Conservation (phyloP, 352 stramenopile genomes). For the Globisporangium mamillatum region DNA sequence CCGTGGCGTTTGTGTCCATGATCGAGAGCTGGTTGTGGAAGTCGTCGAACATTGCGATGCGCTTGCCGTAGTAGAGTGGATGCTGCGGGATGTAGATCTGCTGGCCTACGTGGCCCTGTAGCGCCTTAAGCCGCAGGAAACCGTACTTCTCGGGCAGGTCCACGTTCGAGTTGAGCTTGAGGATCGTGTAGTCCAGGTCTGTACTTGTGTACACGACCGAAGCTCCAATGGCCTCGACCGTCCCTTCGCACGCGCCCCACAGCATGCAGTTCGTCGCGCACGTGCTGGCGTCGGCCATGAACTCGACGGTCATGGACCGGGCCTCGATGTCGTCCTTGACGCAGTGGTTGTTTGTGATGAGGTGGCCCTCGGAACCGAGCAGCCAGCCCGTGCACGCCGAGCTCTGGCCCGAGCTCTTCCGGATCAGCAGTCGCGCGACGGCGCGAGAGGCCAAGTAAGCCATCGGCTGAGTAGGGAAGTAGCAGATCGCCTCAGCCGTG, state of each 20-base stretch:
- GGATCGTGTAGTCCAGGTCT: constrained; percentile 57
- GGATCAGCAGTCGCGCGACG: constrained; percentile 52
- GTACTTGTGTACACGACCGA: constrained; percentile 44
- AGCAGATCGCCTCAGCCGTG: constrained; percentile 56
- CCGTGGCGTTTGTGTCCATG: constrained; percentile 27
- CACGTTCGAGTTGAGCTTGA: constrained; percentile 40
- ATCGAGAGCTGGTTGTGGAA: constrained; percentile 32
- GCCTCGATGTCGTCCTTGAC: constrained; percentile 43
- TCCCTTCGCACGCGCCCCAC: constrained; percentile 42
- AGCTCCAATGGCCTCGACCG: constrained; percentile 39
- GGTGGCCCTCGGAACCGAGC: constrained; percentile 48
- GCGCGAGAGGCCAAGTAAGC: constrained; percentile 40
- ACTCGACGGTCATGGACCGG: constrained; percentile 44
- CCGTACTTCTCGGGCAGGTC: constrained; percentile 50
- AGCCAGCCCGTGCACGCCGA: constrained; percentile 62
- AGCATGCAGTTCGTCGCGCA: constrained; percentile 36
- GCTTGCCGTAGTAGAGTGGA: constrained; percentile 29
- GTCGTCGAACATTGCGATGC: constrained; percentile 27
- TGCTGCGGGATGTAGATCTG: constrained; percentile 34
- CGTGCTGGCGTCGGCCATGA: constrained; percentile 44
- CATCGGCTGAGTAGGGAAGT: constrained; percentile 29
- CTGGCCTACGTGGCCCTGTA: constrained; percentile 13
- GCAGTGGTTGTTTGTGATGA: constrained; percentile 79
- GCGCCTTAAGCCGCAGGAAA: constrained; percentile 47
- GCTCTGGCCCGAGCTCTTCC: constrained; percentile 27